These are phyloP conservation scores for Eucalyptus sideroxylon DNA, from an alignment of 345 rosid species.

Conservation along the genomic window DNA sequence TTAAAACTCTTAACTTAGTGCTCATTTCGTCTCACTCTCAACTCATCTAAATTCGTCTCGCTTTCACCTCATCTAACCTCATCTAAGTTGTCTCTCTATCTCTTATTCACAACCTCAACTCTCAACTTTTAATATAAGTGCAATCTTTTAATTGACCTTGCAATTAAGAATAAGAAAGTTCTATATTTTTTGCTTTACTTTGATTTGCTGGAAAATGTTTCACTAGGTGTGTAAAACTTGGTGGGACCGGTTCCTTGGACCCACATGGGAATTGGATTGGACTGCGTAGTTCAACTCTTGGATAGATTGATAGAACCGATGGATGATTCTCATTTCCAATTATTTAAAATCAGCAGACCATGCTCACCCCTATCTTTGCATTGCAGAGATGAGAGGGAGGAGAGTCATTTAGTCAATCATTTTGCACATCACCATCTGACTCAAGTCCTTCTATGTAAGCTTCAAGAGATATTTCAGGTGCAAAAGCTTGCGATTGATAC, in stretches of 20 bases:
- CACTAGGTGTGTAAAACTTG: fast-evolving
- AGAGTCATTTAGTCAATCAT: neutral
- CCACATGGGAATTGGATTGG: fast-evolving
- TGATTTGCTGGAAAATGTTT: too few relatives aligned
- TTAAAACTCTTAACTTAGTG: fast-evolving
- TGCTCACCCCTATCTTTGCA: too few relatives aligned
- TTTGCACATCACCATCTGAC: fast-evolving
- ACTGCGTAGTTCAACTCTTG: fast-evolving
- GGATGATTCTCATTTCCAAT: fast-evolving
- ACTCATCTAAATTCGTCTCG: too few relatives aligned
- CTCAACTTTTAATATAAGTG: too few relatives aligned
- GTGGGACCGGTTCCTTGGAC: fast-evolving
- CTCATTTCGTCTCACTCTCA: fast-evolving
- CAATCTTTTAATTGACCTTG: fast-evolving
- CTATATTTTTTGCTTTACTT: too few relatives aligned
- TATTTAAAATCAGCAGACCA: fast-evolving
- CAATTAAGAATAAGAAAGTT: too few relatives aligned
- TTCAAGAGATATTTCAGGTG: neutral
- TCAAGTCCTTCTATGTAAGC: neutral
- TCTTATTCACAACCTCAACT: fast-evolving
- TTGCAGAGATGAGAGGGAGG: too few relatives aligned
- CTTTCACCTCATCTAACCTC: too few relatives aligned
- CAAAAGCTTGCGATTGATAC: neutral
- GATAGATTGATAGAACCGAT: fast-evolving
- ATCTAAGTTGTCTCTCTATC: too few relatives aligned